Evolutionary conservation across 495 filamentous ascomycete genomes (phyloP), one percentile per base, ranked within the genome.

Genomic region (Staphylotrichum longicolle): DNA sequence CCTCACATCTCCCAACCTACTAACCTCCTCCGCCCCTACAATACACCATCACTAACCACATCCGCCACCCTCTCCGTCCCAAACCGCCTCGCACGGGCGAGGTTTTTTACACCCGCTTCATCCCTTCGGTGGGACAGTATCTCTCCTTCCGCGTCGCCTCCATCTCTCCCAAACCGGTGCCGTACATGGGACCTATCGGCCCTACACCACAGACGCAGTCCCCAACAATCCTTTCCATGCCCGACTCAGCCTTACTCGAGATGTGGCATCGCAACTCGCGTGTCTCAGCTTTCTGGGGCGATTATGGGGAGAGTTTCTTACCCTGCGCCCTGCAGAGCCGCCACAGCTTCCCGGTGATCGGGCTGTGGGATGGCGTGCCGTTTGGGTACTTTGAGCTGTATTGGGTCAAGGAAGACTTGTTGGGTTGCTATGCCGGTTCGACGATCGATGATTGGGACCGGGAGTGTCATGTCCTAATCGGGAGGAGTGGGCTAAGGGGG

Each of bases 301-400:
- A 85, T 49, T 82, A 83, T 5, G 85, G 87, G 0, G 85, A 89
- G 0, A 67, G 69, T 7, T 92, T 96, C 64, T 79, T 98, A 5
- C 70, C 80, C 2, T 73, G 75, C 14, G 86, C 82, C 14, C 72
- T 98, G 44, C 80, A 79, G 10, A 83, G 78, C 39, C 79, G 78
- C 9, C 88, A 97, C 73, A 91, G 85, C 53, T 96, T 96, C 76
- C 95, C 94, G 0, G 90, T 87, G 2, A 93, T 98, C 65, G 94
- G 91, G 39, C 86, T 89, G 77, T 98, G 93, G 92, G 91, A 96
- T 55, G 93, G 91, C 3, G 88, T 93, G 60, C 94, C 94, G 0
- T 98, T 98, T 74, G 94, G 94, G 0, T 98, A 95, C 68, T 96
- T 98, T 69, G 95, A 98, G 77, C 83, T 98, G 44, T 98, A 98